Conservation (phyloP, 2,329 filamentous ascomycete species). For the Verticillium klebahnii region DNA sequence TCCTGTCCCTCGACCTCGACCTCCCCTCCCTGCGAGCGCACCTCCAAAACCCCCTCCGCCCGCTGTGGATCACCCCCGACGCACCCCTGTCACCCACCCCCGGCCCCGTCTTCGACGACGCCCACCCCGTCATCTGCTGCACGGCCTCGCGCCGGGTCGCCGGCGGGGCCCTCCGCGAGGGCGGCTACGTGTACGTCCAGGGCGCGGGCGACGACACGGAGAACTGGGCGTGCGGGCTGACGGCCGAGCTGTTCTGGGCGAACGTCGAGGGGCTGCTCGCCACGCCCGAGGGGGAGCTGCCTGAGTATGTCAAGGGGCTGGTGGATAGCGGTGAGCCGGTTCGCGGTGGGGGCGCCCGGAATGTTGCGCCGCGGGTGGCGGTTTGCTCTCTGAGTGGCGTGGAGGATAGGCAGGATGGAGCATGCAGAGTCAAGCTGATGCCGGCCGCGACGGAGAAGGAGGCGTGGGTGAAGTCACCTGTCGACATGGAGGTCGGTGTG, state of each 20-base stretch:
- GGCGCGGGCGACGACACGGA: constrained; percentile 94
- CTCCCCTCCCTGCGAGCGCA: constrained; percentile 46
- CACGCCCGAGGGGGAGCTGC: constrained; percentile 60
- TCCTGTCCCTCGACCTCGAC: constrained; percentile 56
- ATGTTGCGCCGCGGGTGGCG: constrained; percentile 22
- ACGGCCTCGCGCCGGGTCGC: constrained; percentile 72
- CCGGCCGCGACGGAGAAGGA: constrained; percentile 39
- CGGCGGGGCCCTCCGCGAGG: constrained; percentile 60
- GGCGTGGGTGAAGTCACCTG: constrained; percentile 30
- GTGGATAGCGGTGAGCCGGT: constrained; percentile 19
- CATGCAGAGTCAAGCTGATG: constrained; percentile 38
- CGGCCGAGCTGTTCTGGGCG: constrained; percentile 74
- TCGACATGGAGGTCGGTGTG: constrained; percentile 55
- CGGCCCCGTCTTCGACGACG: constrained; percentile 45
- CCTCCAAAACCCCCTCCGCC: constrained; percentile 67
- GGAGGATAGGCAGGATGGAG: constrained; percentile 1
- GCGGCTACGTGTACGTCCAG: constrained; percentile 65
- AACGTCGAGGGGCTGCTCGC: constrained; percentile 57
- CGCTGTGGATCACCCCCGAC: constrained; percentile 75
- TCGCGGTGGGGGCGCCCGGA: not conserved
- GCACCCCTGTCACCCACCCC: constrained; percentile 40
- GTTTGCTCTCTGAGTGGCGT: constrained; percentile 29
- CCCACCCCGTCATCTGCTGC: constrained; percentile 74
- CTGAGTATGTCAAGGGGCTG: constrained; percentile 42
- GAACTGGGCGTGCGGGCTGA: constrained; percentile 82